phyloP scores from a whole-genome alignment of 805 yeast species.

The Tetrapisispora fleetii region DNA sequence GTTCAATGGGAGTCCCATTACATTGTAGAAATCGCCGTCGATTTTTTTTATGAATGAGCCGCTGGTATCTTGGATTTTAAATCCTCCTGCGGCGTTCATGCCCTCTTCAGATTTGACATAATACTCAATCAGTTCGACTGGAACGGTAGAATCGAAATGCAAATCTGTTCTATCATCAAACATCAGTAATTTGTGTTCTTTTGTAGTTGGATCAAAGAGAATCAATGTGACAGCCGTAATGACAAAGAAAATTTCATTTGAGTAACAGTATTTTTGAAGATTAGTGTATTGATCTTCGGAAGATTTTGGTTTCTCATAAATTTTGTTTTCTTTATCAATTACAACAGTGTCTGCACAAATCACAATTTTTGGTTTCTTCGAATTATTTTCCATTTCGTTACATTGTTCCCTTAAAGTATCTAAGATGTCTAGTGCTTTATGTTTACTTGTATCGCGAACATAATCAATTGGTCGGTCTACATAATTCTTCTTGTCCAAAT shows the following conservation, averaged over 20 bases:
- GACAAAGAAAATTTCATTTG: conserved; percentile 39
- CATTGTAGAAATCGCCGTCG: conserved; percentile 75
- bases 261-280: conserved; percentile 34
- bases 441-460: conserved; percentile 58
- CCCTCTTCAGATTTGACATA: conserved; percentile 74
- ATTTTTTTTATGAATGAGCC: conserved; percentile 51
- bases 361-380: conserved; percentile 22
- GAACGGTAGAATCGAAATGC: conserved; percentile 34
- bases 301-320: conserved; percentile 74
- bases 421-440: conserved; percentile 58
- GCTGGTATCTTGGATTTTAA: conserved; percentile 69
- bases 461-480: conserved; percentile 32
- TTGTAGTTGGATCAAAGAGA: conserved; percentile 10
- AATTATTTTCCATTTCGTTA: conserved; percentile 2
- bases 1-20: conserved; percentile 76
- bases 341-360: conserved; percentile 78
- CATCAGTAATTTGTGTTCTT: conserved; percentile 14
- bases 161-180: conserved; percentile 35
- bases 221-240: conserved; percentile 47
- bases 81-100: conserved; percentile 82
- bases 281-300: conserved; percentile 41
- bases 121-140: conserved; percentile 45
- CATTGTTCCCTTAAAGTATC: conserved; percentile 24
- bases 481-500: conserved; percentile 44
- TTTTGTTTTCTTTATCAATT: conserved; percentile 42